A percentile compares a stretch with the other conserved stretches of the same genome.
Evolutionary conservation across 1,139 yeast species (phyloP).

Genomic region (Eremothecium gossypii): DNA sequence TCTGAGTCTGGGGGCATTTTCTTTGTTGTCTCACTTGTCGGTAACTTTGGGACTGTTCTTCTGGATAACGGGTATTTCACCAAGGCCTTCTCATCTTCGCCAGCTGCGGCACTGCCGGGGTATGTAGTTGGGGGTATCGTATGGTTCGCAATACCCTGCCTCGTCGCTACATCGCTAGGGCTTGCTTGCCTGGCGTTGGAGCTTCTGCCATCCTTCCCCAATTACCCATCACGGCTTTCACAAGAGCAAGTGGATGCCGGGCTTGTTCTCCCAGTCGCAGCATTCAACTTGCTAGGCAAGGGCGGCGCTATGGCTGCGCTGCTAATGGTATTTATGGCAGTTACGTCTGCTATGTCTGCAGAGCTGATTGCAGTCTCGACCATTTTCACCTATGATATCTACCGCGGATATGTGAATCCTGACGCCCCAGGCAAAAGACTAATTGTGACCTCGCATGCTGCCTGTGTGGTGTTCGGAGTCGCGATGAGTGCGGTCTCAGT

Average conservation of each 20-base stretch:
- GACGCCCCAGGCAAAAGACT: slow-evolving; percentile 63
- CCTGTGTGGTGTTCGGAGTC: slow-evolving; percentile 58
- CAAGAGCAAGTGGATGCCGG: slow-evolving; percentile 70
- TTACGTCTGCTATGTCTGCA: slow-evolving; percentile 74
- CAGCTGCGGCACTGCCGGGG: slow-evolving; percentile 82
- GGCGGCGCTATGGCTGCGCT: slow-evolving; percentile 82
- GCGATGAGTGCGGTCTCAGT: slow-evolving; percentile 74
- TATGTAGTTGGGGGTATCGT: slow-evolving; percentile 83
- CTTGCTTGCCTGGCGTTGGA: slow-evolving; percentile 69
- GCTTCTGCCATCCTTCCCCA: slow-evolving; percentile 60
- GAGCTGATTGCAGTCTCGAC: slow-evolving; percentile 84
- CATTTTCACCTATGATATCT: slow-evolving; percentile 74
- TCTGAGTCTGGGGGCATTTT: slow-evolving; percentile 74
- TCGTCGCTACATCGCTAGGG: slow-evolving; percentile 77
- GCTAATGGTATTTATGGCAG: slow-evolving; percentile 73
- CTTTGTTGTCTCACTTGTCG: slow-evolving; percentile 73
- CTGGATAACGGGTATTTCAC: slow-evolving; percentile 87
- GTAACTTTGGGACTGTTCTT: slow-evolving; percentile 84
- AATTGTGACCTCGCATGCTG: slow-evolving; percentile 55
- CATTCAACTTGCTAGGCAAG: slow-evolving; percentile 72
- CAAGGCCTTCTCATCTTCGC: slow-evolving; percentile 80
- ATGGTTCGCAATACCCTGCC: slow-evolving; percentile 86
- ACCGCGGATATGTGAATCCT: slow-evolving; percentile 72
- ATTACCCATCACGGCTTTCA: slow-evolving; percentile 59
- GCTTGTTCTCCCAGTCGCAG: slow-evolving; percentile 76